Conservation (phyloP, 352 stramenopile genomes). For the Globisporangium parvum region DNA sequence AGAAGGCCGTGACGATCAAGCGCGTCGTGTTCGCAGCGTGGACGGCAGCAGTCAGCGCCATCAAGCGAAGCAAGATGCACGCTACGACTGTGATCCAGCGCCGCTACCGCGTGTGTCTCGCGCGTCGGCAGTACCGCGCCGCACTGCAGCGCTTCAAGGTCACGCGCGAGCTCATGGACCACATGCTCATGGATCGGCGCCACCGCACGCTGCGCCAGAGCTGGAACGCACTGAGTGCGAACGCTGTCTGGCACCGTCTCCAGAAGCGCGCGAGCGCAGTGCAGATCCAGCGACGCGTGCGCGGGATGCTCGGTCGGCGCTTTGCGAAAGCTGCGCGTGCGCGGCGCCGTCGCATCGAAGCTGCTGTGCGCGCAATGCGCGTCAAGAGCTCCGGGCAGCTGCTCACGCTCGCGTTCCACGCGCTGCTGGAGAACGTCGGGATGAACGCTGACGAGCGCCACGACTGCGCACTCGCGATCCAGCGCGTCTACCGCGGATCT, state of each 20-base stretch:
- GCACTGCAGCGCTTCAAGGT: slow-evolving; percentile 38
- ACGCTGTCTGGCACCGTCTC: slow-evolving; percentile 43
- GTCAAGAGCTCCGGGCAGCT: slow-evolving; percentile 28
- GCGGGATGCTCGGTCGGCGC: slow-evolving; percentile 36
- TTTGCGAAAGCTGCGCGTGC: slow-evolving; percentile 27
- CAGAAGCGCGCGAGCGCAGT: slow-evolving; percentile 39
- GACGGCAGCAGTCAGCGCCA: slow-evolving; percentile 7
- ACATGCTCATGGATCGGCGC: slow-evolving; percentile 30
- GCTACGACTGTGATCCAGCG: slow-evolving; percentile 34
- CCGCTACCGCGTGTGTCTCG: slow-evolving; percentile 22
- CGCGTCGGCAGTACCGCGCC: slow-evolving; percentile 27
- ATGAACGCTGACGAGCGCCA: slow-evolving; percentile 22
- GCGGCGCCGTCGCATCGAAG: slow-evolving; percentile 28
- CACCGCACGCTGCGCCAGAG: slow-evolving; percentile 18
- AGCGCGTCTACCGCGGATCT: slow-evolving; percentile 44
- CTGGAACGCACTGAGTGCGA: slow-evolving; percentile 37
- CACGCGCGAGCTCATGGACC: slow-evolving; percentile 43
- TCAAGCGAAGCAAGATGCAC: slow-evolving; percentile 6
- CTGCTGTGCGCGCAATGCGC: slow-evolving; percentile 24
- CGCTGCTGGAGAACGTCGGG: slow-evolving; percentile 26
- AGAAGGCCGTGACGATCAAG: slow-evolving; percentile 15
- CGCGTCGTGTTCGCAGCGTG: slow-evolving; percentile 16
- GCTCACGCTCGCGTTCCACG: slow-evolving; percentile 25
- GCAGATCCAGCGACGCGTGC: slow-evolving; percentile 38
- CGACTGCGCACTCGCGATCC: slow-evolving; percentile 21